These are phyloP conservation scores for Cyberlindnera samutprakarnensis DNA, from an alignment of 805 yeast genomes.

Conservation along the genomic window DNA sequence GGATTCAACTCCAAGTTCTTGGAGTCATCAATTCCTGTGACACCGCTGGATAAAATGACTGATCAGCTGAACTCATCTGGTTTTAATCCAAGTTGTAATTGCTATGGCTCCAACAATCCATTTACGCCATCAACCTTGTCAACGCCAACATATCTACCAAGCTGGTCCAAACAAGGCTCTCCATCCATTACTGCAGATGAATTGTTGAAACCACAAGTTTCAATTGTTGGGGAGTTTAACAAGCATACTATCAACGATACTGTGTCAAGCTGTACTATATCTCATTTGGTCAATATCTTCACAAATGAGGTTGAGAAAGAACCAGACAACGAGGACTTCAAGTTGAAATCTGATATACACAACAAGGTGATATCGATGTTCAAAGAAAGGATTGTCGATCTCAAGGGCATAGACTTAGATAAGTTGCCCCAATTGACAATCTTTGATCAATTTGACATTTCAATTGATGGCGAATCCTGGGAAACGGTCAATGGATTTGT, in stretches of 20 bases:
- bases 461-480: conserved; percentile 38
- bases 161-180: background rate
- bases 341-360: conserved; percentile 11
- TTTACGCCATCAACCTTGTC: background rate
- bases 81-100: conserved; percentile 8
- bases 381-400: conserved; percentile 2
- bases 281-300: conserved; percentile 16
- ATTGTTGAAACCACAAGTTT: conserved; percentile 13
- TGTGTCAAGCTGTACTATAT: conserved; percentile 4
- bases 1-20: conserved; percentile 10
- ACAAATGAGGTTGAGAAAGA: conserved; percentile 11
- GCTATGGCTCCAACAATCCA: no score
- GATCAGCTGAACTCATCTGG: conserved; percentile 13
- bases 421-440: conserved; percentile 24
- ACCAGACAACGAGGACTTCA: conserved; percentile 1
- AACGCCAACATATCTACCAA: background rate
- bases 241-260: conserved; percentile 14
- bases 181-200: conserved; percentile 10
- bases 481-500: conserved; percentile 27
- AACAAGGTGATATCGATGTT: conserved; percentile 5
- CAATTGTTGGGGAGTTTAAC: conserved; percentile 16
- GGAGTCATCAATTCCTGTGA: conserved; percentile 10
- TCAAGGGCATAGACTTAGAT: conserved; percentile 9
- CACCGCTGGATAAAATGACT: conserved; percentile 19
- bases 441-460: conserved; percentile 36